Evolutionary conservation across 208 protist genomes (phyloP).

Genomic region (Leishmania martiniquensis): DNA sequence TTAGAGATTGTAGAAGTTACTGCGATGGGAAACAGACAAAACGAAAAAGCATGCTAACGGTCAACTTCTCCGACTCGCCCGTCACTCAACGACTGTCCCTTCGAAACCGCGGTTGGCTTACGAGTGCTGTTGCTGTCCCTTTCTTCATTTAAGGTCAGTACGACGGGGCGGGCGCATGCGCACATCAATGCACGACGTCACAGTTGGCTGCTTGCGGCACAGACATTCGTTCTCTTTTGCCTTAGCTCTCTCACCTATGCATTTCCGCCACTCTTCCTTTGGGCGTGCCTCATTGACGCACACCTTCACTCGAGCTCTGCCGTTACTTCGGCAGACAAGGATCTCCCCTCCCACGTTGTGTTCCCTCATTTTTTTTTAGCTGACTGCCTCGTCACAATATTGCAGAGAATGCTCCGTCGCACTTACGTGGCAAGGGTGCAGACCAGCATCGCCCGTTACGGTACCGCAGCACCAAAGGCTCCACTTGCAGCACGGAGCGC

Average conservation of each 20-base stretch:
- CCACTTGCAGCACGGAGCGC: constrained; percentile 15
- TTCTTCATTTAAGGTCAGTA: background rate
- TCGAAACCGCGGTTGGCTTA: too few species aligned
- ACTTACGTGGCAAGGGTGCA: constrained; percentile 36
- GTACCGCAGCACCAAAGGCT: constrained; percentile 10
- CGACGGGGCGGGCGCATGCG: too few species aligned
- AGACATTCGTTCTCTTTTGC: too few species aligned
- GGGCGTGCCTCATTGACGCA: too few species aligned
- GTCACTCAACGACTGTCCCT: background rate
- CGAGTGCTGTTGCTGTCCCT: background rate
- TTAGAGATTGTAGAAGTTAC: background rate
- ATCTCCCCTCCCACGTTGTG: too few species aligned
- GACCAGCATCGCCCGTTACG: constrained; percentile 23
- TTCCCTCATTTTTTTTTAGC: background rate
- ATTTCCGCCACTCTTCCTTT: background rate
- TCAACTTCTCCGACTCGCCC: background rate
- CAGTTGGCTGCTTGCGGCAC: too few species aligned
- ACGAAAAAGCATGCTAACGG: background rate
- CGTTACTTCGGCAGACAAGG: too few species aligned
- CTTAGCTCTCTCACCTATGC: background rate
- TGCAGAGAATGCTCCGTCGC: constrained; percentile 47
- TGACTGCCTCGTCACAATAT: background rate
- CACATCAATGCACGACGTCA: too few species aligned
- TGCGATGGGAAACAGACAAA: too few species aligned
- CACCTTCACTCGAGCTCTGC: too few species aligned